Percentiles rank a stretch among this genome's conserved stretches.
phyloP scores from a whole-genome alignment of 192 early-diverging fungal genomes.

The Backusella psychrophila region DNA sequence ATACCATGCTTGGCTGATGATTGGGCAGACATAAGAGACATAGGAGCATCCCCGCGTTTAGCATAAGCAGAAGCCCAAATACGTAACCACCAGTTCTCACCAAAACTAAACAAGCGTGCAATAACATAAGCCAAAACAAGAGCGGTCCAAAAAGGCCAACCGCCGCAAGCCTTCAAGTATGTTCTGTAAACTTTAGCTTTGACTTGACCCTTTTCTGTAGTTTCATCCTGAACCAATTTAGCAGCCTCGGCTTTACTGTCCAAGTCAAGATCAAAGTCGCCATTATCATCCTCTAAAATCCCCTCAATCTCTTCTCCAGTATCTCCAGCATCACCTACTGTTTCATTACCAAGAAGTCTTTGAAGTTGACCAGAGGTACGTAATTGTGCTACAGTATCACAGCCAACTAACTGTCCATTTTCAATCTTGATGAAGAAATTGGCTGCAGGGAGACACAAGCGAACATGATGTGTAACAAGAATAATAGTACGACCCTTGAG shows the following conservation, averaged over 20 bases:
- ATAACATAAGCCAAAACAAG: slow-evolving; percentile 36
- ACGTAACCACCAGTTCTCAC: slow-evolving; percentile 43
- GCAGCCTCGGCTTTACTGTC: not conserved
- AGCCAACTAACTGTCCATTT: slow-evolving; percentile 42
- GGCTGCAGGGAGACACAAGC: slow-evolving; percentile 53
- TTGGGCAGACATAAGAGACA: not conserved
- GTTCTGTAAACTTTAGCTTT: slow-evolving; percentile 65
- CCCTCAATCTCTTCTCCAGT: not conserved
- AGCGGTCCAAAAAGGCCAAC: slow-evolving; percentile 52
- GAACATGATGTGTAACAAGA: slow-evolving; percentile 83
- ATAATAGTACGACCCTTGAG: slow-evolving; percentile 75
- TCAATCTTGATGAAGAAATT: slow-evolving; percentile 49
- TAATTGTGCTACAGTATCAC: slow-evolving; percentile 11
- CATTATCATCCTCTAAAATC: not conserved
- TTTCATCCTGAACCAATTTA: slow-evolving; percentile 2
- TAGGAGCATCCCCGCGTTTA: not conserved
- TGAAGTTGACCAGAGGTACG: slow-evolving; percentile 8
- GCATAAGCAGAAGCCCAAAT: slow-evolving; percentile 45
- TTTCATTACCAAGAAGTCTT: slow-evolving; percentile 15
- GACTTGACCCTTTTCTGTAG: slow-evolving; percentile 59
- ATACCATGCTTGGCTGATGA: not conserved
- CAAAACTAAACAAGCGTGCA: slow-evolving; percentile 43
- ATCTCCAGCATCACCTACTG: not conserved
- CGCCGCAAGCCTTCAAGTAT: slow-evolving; percentile 66
- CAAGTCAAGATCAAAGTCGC: not conserved